These are phyloP conservation scores for Fomitopsis pinicola DNA, from an alignment of 1,284 basidiomycete genomes.

Conservation along the genomic window DNA sequence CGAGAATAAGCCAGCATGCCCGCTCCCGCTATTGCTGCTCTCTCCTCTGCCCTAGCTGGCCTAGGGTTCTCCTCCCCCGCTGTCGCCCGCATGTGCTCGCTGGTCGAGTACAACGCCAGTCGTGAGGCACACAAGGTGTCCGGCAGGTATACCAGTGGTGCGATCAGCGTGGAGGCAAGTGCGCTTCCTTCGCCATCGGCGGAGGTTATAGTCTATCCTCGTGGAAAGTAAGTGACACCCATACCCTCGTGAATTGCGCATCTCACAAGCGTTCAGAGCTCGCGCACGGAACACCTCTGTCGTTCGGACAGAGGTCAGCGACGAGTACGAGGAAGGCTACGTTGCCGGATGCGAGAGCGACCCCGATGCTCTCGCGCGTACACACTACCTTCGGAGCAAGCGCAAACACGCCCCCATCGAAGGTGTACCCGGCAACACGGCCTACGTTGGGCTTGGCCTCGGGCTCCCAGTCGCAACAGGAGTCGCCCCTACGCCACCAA, in stretches of 20 bases:
- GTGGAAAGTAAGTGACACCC: not conserved
- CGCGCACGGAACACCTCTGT: not conserved
- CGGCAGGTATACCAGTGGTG: not conserved
- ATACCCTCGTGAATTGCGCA: too few relatives aligned
- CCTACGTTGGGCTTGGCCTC: not conserved
- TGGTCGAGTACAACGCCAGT: not conserved
- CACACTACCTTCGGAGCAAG: not conserved
- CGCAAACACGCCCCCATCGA: not conserved
- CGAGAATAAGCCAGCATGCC: not conserved
- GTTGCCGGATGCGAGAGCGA: not conserved
- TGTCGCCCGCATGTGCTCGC: not conserved
- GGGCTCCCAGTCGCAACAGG: not conserved
- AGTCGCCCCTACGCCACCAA: not conserved
- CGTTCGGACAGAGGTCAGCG: not conserved
- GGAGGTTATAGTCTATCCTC: not conserved
- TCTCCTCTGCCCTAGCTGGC: not conserved
- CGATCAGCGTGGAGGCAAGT: not conserved
- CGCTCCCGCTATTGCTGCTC: not conserved
- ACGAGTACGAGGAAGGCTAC: conserved; percentile 1
- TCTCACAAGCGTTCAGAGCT: not conserved
- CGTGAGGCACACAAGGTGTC: not conserved
- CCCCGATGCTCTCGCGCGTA: not conserved
- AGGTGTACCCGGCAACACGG: not conserved
- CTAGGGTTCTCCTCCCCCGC: not conserved
- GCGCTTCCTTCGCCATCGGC: conserved; percentile 1